Conservation (phyloP, 1,139 yeast species). For the Wickerhamomyces sp. region DNA sequence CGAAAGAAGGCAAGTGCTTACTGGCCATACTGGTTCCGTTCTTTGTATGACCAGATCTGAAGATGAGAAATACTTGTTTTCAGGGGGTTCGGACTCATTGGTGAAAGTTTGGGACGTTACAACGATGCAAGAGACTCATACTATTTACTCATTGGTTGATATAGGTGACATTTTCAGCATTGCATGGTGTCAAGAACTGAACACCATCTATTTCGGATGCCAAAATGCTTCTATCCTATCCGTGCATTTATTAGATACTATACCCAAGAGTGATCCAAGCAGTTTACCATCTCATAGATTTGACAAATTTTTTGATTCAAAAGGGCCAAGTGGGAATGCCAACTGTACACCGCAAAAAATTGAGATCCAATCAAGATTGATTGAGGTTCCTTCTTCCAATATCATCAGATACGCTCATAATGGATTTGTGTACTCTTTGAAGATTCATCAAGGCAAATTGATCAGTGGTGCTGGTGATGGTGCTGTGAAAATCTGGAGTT, state of each 20-base stretch:
- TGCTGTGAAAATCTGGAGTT: slow-evolving; percentile 66
- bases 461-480: slow-evolving; percentile 93
- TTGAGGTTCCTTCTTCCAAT: slow-evolving; percentile 67
- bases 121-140: slow-evolving; percentile 43
- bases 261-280: slow-evolving; percentile 30
- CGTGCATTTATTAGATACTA: slow-evolving; percentile 34
- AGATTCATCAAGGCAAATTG: slow-evolving; percentile 34
- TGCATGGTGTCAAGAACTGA: slow-evolving; percentile 56
- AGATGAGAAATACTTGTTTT: slow-evolving; percentile 61
- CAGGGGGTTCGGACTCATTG: slow-evolving; percentile 88
- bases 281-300: slow-evolving; percentile 76
- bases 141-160: slow-evolving; percentile 79
- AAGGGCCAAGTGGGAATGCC: slow-evolving; percentile 67
- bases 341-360: slow-evolving; percentile 2
- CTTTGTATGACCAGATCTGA: slow-evolving; percentile 57
- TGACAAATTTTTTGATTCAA: slow-evolving; percentile 85
- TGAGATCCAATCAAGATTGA: slow-evolving; percentile 28
- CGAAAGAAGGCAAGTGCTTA: slow-evolving; percentile 38
- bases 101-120: slow-evolving; percentile 77
- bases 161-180: slow-evolving; percentile 91
- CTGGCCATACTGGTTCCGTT: slow-evolving; percentile 69
- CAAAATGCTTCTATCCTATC: slow-evolving; percentile 88
- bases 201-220: slow-evolving; percentile 77
- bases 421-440: slow-evolving; percentile 79
- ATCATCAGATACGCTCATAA: slow-evolving; percentile 81